phyloP scores from a whole-genome alignment of 108 stramenopile genomes.

The Cyclotella cryptica region DNA sequence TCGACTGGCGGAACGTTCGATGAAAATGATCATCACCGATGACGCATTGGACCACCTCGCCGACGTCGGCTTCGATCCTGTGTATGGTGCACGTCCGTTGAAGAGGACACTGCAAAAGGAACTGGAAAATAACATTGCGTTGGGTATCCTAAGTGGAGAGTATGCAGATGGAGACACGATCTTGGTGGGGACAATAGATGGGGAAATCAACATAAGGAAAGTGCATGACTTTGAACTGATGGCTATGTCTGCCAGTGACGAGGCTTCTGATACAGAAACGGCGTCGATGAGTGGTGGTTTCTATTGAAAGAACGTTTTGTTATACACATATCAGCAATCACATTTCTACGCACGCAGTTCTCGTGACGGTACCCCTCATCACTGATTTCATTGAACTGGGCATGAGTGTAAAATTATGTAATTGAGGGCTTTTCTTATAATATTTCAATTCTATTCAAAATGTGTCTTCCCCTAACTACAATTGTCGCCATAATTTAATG shows the following conservation, averaged over 20 bases:
- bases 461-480: too few species aligned
- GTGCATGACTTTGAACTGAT: constrained; percentile 32
- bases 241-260: constrained; percentile 2
- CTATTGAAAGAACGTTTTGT: too few species aligned
- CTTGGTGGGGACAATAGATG: constrained; percentile 52
- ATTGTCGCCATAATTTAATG: constrained; percentile 77
- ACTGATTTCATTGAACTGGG: too few species aligned
- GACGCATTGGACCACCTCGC: constrained; percentile 80
- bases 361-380: too few species aligned
- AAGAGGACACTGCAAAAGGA: constrained; percentile 96
- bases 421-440: too few species aligned
- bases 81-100: constrained; percentile 97
- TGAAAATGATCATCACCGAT: constrained; percentile 70
- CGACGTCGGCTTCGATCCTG: constrained; percentile 93
- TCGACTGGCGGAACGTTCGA: constrained; percentile 74
- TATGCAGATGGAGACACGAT: constrained; percentile 86
- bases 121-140: constrained; percentile 92
- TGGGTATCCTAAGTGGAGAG: constrained; percentile 82
- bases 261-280: background rate
- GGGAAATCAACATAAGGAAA: constrained; percentile 47
- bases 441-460: too few species aligned
- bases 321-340: too few species aligned
- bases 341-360: too few species aligned
- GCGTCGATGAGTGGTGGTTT: background rate
- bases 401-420: too few species aligned